Base-by-base conservation (phyloP, 768 basidiomycete genomes). In the Coprinopsis cinerea region DNA sequence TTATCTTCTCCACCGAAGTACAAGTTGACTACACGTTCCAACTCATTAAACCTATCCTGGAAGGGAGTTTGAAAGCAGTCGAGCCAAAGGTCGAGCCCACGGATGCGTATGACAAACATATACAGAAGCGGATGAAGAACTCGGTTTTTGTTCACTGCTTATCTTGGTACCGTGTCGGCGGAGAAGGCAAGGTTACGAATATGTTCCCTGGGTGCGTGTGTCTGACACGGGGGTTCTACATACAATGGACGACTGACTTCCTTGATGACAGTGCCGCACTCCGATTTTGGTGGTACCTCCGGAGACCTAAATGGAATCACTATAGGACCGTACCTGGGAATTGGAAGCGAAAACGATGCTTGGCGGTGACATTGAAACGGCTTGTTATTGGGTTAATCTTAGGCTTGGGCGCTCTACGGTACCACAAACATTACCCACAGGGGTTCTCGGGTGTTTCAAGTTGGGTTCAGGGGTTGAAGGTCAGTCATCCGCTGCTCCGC, bases 161-260 rank as follows among this genome's bases (percentile, higher is more conserved):
- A 17, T 74, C 73, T 13, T 76, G 72, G 72, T 71, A 74, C 53
- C 67, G 68, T 2, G 59, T 58, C 1, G 62, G 64, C 5, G 61
- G 65, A 4, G 59, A 48, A 3, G 73, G 73, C 2, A 73, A 67
- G 51, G 53, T 67, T 5, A 63, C 60, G 26, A 62, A 56, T 42
- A 63, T 68, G 4, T 76, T 74, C 49, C 74, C 69, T 23, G 71
- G 74, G 57, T 49, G 57, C 4, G 54, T 59, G 5, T 52, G n/a
- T n/a, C n/a, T n/a, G n/a, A n/a, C n/a, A n/a, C n/a, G n/a, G n/a
- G n/a, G n/a, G n/a, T n/a, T n/a, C n/a, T n/a, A n/a, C n/a, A n/a
- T n/a, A n/a, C n/a, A n/a, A n/a, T n/a, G n/a, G n/a, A n/a, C n/a
- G n/a, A n/a, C n/a, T n/a, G n/a, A n/a, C n/a, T n/a, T n/a, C n/a